Evolutionary conservation across 345 rosid species (phyloP).

Genomic region (Rhizophora apiculata): DNA sequence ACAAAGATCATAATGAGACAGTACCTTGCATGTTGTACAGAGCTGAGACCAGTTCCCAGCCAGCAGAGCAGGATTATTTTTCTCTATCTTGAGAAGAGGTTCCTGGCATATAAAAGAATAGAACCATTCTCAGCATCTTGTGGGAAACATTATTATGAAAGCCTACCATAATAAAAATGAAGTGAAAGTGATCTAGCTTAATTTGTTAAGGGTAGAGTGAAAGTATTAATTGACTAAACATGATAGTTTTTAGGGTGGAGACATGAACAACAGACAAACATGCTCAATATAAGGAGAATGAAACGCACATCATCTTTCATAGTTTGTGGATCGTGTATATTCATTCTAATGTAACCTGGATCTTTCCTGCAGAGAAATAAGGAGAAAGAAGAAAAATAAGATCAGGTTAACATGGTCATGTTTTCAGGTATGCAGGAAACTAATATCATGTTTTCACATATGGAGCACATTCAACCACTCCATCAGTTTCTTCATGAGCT

Average conservation of each 20-base stretch:
- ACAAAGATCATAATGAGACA: constrained; percentile 10
- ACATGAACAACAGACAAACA: background rate
- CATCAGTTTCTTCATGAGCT: background rate
- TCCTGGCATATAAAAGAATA: constrained; percentile 41
- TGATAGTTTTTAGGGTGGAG: too few species aligned
- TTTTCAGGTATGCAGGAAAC: background rate
- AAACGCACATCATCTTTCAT: constrained; percentile 88
- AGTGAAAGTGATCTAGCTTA: too few species aligned
- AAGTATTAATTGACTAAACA: too few species aligned
- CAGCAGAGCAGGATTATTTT: constrained; percentile 85
- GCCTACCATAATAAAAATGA: background rate
- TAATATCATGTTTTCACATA: background rate
- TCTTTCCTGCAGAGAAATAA: constrained; percentile 64
- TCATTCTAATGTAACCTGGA: constrained; percentile 89
- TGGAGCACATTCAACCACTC: constrained; percentile 9
- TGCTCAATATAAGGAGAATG: constrained; percentile 12
- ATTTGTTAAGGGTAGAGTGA: too few species aligned
- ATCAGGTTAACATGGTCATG: background rate
- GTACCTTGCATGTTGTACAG: constrained; percentile 97
- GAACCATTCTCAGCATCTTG: background rate
- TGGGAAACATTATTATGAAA: background rate
- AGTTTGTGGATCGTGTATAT: constrained; percentile 66
- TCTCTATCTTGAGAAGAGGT: constrained; percentile 86
- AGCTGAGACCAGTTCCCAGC: constrained; percentile 99
- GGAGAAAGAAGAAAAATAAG: background rate